phyloP scores from a whole-genome alignment of 2,329 filamentous ascomycete species.

The Botrytis squamosa region DNA sequence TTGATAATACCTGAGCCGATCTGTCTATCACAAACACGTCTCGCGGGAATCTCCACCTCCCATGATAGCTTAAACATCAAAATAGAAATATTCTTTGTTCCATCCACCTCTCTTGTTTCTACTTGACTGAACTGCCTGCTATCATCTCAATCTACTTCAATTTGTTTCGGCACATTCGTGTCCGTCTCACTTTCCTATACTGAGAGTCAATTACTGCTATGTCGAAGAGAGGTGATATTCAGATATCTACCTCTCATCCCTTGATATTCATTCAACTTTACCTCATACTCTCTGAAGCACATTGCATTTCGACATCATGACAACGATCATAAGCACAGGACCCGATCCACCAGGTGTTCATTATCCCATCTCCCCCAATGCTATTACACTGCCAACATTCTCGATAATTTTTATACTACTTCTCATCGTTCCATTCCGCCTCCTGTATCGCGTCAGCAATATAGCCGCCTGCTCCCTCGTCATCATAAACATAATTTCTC shows the following conservation, averaged over 20 bases:
- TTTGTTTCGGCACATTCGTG: constrained; percentile 1
- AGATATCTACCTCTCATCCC: constrained; percentile 2
- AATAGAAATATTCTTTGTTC: background rate
- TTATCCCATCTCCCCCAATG: constrained; percentile 30
- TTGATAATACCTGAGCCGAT: background rate
- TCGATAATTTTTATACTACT: constrained; percentile 51
- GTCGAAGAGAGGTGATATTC: background rate
- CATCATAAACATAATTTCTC: constrained; percentile 54
- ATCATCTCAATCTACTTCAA: background rate
- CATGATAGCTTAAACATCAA: background rate
- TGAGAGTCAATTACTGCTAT: too few species aligned
- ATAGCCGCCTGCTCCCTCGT: constrained; percentile 57
- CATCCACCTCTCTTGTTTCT: background rate
- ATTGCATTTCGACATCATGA: background rate
- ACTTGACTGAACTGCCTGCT: background rate
- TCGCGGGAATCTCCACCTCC: background rate
- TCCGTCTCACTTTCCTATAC: background rate
- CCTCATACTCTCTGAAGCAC: background rate
- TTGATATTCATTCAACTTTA: background rate
- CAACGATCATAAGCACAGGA: constrained; percentile 1
- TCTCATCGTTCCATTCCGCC: constrained; percentile 55
- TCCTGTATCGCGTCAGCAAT: constrained; percentile 61
- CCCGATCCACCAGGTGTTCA: background rate
- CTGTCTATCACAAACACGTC: background rate
- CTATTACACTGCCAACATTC: constrained; percentile 48